Evolutionary conservation across 306 rosid species (phyloP), one percentile per base, ranked within the genome.

Genomic region (Purshia tridentata): DNA sequence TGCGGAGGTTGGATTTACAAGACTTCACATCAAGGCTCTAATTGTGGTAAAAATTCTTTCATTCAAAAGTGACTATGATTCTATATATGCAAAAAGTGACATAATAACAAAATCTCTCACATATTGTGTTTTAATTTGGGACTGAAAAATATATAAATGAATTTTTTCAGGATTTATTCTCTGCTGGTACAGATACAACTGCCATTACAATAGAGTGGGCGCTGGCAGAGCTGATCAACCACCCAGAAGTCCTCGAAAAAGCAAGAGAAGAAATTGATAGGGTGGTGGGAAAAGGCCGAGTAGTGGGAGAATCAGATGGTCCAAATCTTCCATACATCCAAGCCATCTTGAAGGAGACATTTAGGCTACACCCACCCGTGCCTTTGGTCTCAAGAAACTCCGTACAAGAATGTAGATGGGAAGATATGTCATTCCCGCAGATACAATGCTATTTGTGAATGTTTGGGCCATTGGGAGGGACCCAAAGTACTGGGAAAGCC

Each of bases 331-430:
- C 85, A 2, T 89, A 81, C 73, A 62, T 84, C 1, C 87, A 88
- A 70, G 89, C 89, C 8, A 75, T 84, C 4, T 68, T 86, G 19
- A 85, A 83, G 60, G 96, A 87, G 58, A 67, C 84, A 44, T 44
- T 83, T 5, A 75, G 92, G 40, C 74, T 85, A 61, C 86, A 87
- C 74, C 96, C 96, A 1, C 78, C 92, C n/a, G 69, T 76, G 4
- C 76, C 89, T 1, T 67, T 84, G 29, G 41, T 82, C 0, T 29
- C 74, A 13, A 75, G 96, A 82, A 78, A 77, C 39, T 85, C 81
- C 14, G 70, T 76, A 0, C 19, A 72, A 40, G 70, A 73, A 4
- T 80, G 89, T 48, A 81, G 29, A 56, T 90, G 1, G 47, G 72
- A 0, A 77, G 76, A 4, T 87, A 45, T 29, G 76, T 75, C 15